phyloP scores from a whole-genome alignment of 371 early-diverging fungal species.

The Mortierella sp. region DNA sequence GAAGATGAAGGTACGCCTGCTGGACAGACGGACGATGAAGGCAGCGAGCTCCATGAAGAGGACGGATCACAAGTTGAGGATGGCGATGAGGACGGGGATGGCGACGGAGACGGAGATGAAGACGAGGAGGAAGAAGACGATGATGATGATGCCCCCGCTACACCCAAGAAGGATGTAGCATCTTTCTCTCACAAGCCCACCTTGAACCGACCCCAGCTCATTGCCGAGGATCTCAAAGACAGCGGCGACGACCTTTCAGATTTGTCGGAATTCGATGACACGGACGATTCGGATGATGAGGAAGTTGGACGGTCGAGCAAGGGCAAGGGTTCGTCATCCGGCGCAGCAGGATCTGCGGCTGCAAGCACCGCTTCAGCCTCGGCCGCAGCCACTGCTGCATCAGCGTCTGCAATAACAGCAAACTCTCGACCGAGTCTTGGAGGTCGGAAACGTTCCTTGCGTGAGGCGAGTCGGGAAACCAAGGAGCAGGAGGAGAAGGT shows the following conservation, averaged over 20 bases:
- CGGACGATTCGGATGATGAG: conserved; percentile 54
- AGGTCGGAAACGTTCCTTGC: conserved; percentile 31
- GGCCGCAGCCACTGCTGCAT: conserved; percentile 21
- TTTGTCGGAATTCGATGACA: conserved; percentile 52
- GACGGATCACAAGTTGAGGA: conserved; percentile 36
- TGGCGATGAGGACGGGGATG: conserved; percentile 33
- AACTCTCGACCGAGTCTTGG: conserved; percentile 17
- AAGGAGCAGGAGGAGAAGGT: conserved; percentile 28
- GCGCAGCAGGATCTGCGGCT: not conserved
- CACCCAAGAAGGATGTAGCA: conserved; percentile 18
- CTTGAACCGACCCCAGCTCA: conserved; percentile 43
- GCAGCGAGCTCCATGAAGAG: conserved; percentile 27
- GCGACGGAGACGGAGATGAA: conserved; percentile 31
- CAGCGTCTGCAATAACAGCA: not conserved
- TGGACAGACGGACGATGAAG: conserved; percentile 41
- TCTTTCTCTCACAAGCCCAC: conserved; percentile 42
- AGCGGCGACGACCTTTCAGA: conserved; percentile 58
- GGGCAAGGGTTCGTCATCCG: conserved; percentile 30
- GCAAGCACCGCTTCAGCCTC: conserved; percentile 14
- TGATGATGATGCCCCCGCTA: conserved; percentile 10
- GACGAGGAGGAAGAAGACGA: conserved; percentile 32
- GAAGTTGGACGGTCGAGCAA: conserved; percentile 3
- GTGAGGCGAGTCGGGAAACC: conserved; percentile 24
- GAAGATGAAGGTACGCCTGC: conserved; percentile 36
- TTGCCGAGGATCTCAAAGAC: conserved; percentile 50